Conservation (phyloP, 208 protist species). For the Acanthamoeba polyphaga region DNA sequence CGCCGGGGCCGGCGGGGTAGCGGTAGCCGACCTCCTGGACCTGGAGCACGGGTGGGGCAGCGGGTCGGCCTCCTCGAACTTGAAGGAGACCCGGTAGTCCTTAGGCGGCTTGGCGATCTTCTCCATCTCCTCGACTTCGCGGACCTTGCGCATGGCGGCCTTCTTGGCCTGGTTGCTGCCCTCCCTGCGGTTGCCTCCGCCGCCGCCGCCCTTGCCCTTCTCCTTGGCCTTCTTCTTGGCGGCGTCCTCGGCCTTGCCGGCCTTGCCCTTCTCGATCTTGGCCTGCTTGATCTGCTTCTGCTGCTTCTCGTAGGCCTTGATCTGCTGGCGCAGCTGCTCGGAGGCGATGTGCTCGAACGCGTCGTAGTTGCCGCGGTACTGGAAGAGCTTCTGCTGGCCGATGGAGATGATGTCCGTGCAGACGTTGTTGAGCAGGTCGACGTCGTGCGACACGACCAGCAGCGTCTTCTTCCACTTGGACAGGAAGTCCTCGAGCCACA, state of each 20-base stretch:
- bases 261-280: conserved; percentile 75
- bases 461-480: conserved; percentile 95
- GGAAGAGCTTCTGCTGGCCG: conserved; percentile 84
- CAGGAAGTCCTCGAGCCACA: conserved; percentile 98
- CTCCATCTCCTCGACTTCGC: conserved; percentile 79
- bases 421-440: conserved; percentile 97
- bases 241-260: conserved; percentile 60
- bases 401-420: conserved; percentile 92
- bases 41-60: conserved; percentile 94
- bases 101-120: conserved; percentile 68
- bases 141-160: conserved; percentile 77
- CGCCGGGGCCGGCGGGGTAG: conserved; percentile 72
- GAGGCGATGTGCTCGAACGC: conserved; percentile 84
- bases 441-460: conserved; percentile 96
- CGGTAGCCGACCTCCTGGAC: conserved; percentile 95
- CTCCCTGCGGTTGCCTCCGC: conserved; percentile 60
- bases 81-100: conserved; percentile 77
- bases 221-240: conserved; percentile 70
- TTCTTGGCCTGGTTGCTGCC: conserved; percentile 73
- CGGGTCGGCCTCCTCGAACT: conserved; percentile 80
- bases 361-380: conserved; percentile 91
- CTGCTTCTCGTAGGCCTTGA: conserved; percentile 89
- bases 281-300: conserved; percentile 81
- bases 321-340: conserved; percentile 82
- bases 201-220: conserved; percentile 59